Conservation (phyloP, 2,329 filamentous ascomycete species). For the Cladosporium austrohemisphaericum region DNA sequence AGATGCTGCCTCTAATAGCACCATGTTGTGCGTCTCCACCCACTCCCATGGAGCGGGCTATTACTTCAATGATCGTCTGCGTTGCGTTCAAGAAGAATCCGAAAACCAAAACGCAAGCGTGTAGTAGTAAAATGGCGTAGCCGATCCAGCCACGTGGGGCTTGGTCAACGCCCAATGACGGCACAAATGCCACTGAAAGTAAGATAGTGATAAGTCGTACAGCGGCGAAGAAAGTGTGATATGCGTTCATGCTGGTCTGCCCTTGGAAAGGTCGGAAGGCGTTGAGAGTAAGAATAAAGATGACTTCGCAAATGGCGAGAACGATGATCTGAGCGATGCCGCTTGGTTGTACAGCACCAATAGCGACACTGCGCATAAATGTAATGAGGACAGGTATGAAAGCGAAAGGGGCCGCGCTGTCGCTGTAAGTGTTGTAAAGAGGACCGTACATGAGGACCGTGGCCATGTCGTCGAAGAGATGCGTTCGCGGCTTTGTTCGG, state of each 20-base stretch:
- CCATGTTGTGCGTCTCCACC: conserved; percentile 60
- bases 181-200: conserved; percentile 66
- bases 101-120: conserved; percentile 79
- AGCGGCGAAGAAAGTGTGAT: conserved; percentile 78
- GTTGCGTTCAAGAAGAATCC: conserved; percentile 91
- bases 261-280: conserved; percentile 87
- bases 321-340: conserved; percentile 91
- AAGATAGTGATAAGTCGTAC: conserved; percentile 66
- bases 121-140: conserved; percentile 82
- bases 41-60: conserved; percentile 69
- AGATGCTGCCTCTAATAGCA: conserved; percentile 69
- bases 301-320: conserved; percentile 89
- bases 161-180: conserved; percentile 73
- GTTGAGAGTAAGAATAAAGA: conserved; percentile 79
- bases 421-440: conserved; percentile 94
- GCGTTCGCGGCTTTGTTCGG: conserved; percentile 74
- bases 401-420: conserved; percentile 86
- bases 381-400: conserved; percentile 81
- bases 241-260: conserved; percentile 95
- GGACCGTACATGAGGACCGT: conserved; percentile 88
- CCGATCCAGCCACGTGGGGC: conserved; percentile 89
- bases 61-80: conserved; percentile 85
- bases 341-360: conserved; percentile 87
- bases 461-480: conserved; percentile 87
- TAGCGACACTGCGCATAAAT: conserved; percentile 79